Conservation (phyloP, 768 basidiomycete species). For the Mycena polygramma region DNA sequence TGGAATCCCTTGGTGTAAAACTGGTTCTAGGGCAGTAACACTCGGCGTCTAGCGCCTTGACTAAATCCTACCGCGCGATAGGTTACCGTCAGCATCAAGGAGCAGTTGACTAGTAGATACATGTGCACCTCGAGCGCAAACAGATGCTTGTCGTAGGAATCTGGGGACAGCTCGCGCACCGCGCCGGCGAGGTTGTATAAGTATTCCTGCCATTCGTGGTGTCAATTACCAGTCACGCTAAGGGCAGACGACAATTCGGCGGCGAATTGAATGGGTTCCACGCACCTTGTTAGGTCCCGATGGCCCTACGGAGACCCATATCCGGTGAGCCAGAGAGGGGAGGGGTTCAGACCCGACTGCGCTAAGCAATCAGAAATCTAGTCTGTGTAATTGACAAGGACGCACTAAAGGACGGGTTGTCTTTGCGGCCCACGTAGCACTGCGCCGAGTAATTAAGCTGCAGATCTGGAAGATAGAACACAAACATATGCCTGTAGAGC, state of each 20-base stretch:
- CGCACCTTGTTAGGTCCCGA: constrained; percentile 91
- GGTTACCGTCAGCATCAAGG: background rate
- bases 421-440: constrained; percentile 90
- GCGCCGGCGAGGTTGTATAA: constrained; percentile 82
- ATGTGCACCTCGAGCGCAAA: constrained; percentile 77
- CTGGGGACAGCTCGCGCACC: constrained; percentile 79
- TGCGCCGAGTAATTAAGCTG: constrained; percentile 42
- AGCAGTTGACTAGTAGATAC: background rate
- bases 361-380: background rate
- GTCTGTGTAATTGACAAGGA: background rate
- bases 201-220: constrained; percentile 73
- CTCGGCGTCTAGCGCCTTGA: background rate
- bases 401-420: constrained; percentile 90
- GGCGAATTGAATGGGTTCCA: too few species aligned
- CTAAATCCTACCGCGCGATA: background rate
- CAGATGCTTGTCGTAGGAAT: constrained; percentile 82
- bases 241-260: too few species aligned
- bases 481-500: constrained; percentile 64
- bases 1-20: too few species aligned
- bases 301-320: constrained; percentile 84
- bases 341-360: constrained; percentile 88
- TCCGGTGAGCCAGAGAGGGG: constrained; percentile 73
- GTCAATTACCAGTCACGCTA: too few species aligned
- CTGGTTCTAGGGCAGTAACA: too few species aligned
- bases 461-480: constrained; percentile 15